Evolutionary conservation across 768 basidiomycete species (phyloP).

Genomic region (Kwoniella sp.): DNA sequence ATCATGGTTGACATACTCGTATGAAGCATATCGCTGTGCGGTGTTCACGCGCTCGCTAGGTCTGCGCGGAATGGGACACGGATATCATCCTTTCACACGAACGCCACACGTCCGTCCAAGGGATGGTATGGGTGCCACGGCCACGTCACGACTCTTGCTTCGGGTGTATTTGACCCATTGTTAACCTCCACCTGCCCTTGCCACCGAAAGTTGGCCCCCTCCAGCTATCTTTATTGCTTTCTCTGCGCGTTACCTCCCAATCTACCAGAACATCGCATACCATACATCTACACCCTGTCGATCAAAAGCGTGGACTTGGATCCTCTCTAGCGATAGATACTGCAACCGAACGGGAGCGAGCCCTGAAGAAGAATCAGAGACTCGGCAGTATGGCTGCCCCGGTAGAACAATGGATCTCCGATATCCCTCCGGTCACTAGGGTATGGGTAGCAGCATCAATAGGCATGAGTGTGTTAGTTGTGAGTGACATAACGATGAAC

Average conservation of each 20-base stretch:
- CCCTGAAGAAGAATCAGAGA: neutral
- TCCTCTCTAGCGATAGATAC: too few species aligned
- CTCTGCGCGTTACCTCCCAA: too few species aligned
- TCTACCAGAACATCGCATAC: too few species aligned
- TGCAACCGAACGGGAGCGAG: too few species aligned
- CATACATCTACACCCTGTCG: too few species aligned
- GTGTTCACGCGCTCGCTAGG: too few species aligned
- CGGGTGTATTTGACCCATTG: neutral
- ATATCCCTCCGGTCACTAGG: constrained; percentile 88
- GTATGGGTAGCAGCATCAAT: constrained; percentile 80
- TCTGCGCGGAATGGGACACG: too few species aligned
- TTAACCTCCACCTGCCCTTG: neutral
- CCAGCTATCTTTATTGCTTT: neutral
- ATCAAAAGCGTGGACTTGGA: too few species aligned
- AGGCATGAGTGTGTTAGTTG: constrained; percentile 79
- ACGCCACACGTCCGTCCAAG: too few species aligned
- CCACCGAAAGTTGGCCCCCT: neutral
- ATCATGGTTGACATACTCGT: too few species aligned
- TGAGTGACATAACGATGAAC: constrained; percentile 59
- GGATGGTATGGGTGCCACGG: constrained; percentile 1
- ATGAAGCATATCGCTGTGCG: too few species aligned
- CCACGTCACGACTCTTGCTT: constrained; percentile 2
- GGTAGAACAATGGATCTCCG: constrained; percentile 87
- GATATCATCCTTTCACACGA: too few species aligned
- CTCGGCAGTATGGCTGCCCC: constrained; percentile 40